phyloP scores from a whole-genome alignment of 768 basidiomycete genomes.

The Mycena leptocephala region DNA sequence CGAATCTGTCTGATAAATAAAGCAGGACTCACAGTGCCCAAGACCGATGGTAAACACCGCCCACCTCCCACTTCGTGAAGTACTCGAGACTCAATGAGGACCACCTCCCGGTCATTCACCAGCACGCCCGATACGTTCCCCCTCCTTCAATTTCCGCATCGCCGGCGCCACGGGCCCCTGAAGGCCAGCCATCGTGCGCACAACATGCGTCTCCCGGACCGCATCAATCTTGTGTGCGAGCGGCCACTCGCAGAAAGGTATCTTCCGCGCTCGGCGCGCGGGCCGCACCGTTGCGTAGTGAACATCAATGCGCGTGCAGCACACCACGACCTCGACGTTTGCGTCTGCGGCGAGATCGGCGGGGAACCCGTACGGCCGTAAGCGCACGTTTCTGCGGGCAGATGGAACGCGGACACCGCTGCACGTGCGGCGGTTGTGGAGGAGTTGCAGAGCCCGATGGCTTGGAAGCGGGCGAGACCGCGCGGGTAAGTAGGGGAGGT shows the following conservation, averaged over 20 bases:
- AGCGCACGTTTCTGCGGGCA: not conserved
- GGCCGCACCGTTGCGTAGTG: slow-evolving; percentile 21
- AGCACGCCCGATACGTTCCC: slow-evolving; percentile 34
- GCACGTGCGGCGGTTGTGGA: not conserved
- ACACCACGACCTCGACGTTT: slow-evolving; percentile 28
- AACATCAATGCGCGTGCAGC: slow-evolving; percentile 16
- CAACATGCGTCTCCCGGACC: slow-evolving; percentile 22
- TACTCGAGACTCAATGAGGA: slow-evolving; percentile 23
- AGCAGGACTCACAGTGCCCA: slow-evolving; percentile 27
- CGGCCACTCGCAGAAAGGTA: slow-evolving; percentile 46
- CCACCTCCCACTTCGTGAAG: slow-evolving; percentile 12
- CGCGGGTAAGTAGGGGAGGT: slow-evolving; percentile 28
- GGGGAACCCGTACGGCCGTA: slow-evolving; percentile 18
- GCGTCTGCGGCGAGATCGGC: slow-evolving; percentile 16
- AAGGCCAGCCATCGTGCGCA: slow-evolving; percentile 37
- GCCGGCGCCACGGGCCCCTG: slow-evolving; percentile 38
- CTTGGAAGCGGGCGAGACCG: slow-evolving; percentile 13
- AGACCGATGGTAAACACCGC: slow-evolving; percentile 22
- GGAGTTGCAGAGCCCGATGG: slow-evolving; percentile 29
- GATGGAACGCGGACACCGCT: not conserved
- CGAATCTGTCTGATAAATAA: too few relatives aligned
- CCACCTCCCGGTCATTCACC: slow-evolving; percentile 3
- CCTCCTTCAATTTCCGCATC: slow-evolving; percentile 17
- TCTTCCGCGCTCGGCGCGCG: slow-evolving; percentile 13
- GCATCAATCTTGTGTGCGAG: slow-evolving; percentile 34